Base-by-base conservation (phyloP, 176 grass and related monocot genomes). In the Tillandsia fasciculata region DNA sequence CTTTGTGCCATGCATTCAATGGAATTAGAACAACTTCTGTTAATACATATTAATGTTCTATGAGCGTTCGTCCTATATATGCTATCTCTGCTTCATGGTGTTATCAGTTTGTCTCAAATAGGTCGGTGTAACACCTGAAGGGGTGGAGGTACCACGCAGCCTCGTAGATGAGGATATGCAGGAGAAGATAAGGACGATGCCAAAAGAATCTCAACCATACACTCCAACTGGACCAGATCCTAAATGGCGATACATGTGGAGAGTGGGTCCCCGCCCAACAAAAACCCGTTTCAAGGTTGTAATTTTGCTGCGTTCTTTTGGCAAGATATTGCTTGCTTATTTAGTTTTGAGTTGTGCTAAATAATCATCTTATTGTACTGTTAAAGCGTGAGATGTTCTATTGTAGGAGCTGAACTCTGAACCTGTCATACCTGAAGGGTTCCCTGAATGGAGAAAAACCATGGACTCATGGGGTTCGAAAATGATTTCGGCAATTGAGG, bases 181-280 rank as follows among this genome's bases (percentile, higher is more conserved):
- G 70, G 82, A 81, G 63, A 93, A 73, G 79, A 88, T 99, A 59
- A 93, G 52, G 64, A 80, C 52, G 12, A 90, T 99, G 75, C 89
- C 90, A 0, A 56, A 86, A n/a, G 89, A 90, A 64, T 85, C 82
- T 64, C 82, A 86, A 65, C 94, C 94, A 27, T 71, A 84, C 22
- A 99, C 80, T 1, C 94, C 94, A 4, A 73, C 74, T 61, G 94
- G 94, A 12, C 94, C 94, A 5, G 94, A 93, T 72, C 94, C 87
- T 0, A 99, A 99, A 80, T 99, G 90, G 94, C 84, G 90, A 12
- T 93, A 99, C 87, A 99, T 93, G 94, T 99, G 94, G 94, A 91
- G 94, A 69, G 87, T 90, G 1, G 90, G 94, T 52, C 84, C 90
- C 80, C 90, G 90, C 18, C 94, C 90, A 2, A 51, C 75, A 63